Conservation (phyloP, 129 eudicot genomes). For the Gnaphalium uliginosum region DNA sequence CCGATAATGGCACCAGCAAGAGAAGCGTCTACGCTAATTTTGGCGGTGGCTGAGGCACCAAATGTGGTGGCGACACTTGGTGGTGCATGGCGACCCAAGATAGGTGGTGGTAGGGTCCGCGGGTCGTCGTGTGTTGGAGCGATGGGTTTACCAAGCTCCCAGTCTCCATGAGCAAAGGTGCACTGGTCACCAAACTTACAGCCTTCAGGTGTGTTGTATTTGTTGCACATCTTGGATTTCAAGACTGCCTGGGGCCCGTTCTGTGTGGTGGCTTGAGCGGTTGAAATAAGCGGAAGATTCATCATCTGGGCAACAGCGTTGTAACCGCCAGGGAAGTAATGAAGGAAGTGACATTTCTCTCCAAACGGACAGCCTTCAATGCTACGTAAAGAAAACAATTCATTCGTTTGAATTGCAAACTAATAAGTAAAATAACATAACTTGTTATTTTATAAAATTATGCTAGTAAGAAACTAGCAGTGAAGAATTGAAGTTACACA, state of each 20-base stretch:
- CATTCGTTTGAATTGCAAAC: background rate
- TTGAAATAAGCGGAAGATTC: constrained; percentile 62
- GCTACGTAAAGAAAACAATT: constrained; percentile 41
- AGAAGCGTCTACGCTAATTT: constrained; percentile 74
- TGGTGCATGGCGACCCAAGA: constrained; percentile 34
- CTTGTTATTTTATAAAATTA: background rate
- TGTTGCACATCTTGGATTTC: constrained; percentile 79
- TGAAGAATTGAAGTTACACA: too few relatives aligned
- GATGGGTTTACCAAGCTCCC: constrained; percentile 73
- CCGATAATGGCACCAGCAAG: constrained; percentile 87
- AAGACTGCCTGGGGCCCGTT: constrained; percentile 41
- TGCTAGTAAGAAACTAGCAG: too few relatives aligned
- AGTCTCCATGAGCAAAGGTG: constrained; percentile 86
- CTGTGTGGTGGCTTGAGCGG: constrained; percentile 34
- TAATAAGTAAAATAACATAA: background rate
- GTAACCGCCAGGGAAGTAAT: constrained; percentile 88
- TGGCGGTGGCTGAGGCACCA: constrained; percentile 78
- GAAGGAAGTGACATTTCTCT: constrained; percentile 91
- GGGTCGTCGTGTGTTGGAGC: constrained; percentile 50
- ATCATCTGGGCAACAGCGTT: constrained; percentile 82
- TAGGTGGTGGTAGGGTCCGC: constrained; percentile 39
- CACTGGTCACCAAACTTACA: constrained; percentile 92
- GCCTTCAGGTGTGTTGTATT: constrained; percentile 74
- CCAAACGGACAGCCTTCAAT: constrained; percentile 90
- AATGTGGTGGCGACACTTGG: constrained; percentile 51